These are phyloP conservation scores for Xylaria sp. DNA, from an alignment of 2,329 filamentous ascomycete species.

Conservation along the genomic window DNA sequence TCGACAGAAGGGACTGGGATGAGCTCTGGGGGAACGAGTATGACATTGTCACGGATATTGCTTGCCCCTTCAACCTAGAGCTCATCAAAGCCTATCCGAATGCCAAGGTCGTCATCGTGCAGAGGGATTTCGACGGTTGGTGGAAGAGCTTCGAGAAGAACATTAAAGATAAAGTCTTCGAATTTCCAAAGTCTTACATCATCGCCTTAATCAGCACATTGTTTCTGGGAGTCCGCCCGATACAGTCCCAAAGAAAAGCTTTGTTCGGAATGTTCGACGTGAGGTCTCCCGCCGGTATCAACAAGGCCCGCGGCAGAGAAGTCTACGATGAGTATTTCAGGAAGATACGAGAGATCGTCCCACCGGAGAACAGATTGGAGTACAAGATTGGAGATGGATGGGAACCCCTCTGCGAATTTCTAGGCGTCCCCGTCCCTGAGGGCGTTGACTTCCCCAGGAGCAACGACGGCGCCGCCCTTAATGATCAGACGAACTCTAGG, in stretches of 20 bases:
- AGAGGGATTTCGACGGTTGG: slow-evolving; percentile 32
- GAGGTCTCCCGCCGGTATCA: not conserved
- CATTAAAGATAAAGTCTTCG: too few relatives aligned
- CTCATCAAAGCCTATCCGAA: slow-evolving; percentile 27
- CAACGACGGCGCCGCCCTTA: slow-evolving; percentile 4
- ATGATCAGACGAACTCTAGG: too few relatives aligned
- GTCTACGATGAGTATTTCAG: slow-evolving; percentile 17
- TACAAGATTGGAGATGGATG: slow-evolving; percentile 18
- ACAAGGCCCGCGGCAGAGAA: not conserved
- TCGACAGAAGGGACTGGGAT: slow-evolving; percentile 14
- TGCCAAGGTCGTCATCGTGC: slow-evolving; percentile 33
- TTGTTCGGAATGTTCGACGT: slow-evolving; percentile 21
- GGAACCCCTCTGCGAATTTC: slow-evolving; percentile 23
- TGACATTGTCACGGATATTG: slow-evolving; percentile 16
- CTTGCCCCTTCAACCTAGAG: slow-evolving; percentile 14
- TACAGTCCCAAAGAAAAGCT: slow-evolving; percentile 12
- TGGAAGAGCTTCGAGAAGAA: slow-evolving; percentile 26
- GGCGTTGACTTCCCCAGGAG: slow-evolving; percentile 10
- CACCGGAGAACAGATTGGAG: slow-evolving; percentile 18
- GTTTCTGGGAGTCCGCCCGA: slow-evolving; percentile 2
- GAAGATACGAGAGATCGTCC: slow-evolving; percentile 9
- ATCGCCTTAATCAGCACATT: not conserved
- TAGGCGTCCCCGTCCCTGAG: not conserved
- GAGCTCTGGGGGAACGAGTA: slow-evolving; percentile 11
- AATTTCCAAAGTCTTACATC: too few relatives aligned